Evolutionary conservation across 306 rosid genomes (phyloP), one percentile per base, ranked within the genome.

Genomic region (Quercus aquifolioides): DNA sequence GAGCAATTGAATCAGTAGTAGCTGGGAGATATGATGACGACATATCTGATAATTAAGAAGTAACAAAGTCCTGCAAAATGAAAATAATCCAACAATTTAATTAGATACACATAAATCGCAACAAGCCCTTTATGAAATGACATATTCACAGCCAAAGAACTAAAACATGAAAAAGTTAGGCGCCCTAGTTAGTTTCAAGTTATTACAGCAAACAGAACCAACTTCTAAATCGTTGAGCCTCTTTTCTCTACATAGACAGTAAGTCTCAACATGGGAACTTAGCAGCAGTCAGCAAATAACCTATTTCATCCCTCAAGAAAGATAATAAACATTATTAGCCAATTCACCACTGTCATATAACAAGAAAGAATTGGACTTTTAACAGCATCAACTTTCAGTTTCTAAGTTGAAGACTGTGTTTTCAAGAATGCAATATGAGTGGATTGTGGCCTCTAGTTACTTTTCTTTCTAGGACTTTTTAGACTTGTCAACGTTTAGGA

Each of bases 11-110:
- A 19, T 94, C 97, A 4, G 94, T 87, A 63, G 95, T 87, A 18
- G 92, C 97, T 55, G 99, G 95, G 68, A 91, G 90, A 82, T 87
- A 81, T 41, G 95, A 88, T n/a, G 94, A 79, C 73, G 97, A 81
- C 97, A 94, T 94, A 49, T 77, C 67, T 68, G 57, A 76, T 80
- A 81, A 76, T 80, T 58, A 28, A 15, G 69, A 82, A 43, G 54
- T 63, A 74, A 57, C 55, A 52, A 54, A 80, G 60, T 63, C 77
- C 93, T 92, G 91, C 83, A 83, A 73, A 79, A 84, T 35, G 25
- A 60, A 35, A 64, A 43, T 49, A 15, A 12, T n/a, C 58, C 74
- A 71, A n/a, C 6, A 76, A 15, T 54, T 62, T 14, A 38, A 41
- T 67, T 67, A 60, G 28, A 57, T 38, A 31, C 23, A 71, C 26